Evolutionary conservation across 108 stramenopile genomes (phyloP).

Genomic region (Cafeteria roenbergensis): DNA sequence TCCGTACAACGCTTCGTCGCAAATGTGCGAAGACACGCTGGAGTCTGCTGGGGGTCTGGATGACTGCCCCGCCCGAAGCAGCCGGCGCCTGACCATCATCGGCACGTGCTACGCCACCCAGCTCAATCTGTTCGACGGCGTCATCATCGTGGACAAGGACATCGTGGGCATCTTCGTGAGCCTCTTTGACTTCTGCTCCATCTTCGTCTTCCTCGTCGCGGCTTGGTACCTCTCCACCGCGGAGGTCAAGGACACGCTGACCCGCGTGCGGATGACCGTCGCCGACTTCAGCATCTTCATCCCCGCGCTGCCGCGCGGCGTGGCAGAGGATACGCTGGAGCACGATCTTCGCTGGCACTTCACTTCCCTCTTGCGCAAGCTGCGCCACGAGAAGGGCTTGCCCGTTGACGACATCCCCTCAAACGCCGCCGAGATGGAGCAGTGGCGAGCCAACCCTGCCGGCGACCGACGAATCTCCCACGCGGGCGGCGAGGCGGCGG

Average conservation of each 20-base stretch:
- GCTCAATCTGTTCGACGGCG: not conserved
- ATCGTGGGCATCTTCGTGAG: not conserved
- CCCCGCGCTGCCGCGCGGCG: not conserved
- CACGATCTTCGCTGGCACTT: not conserved
- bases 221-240: not conserved
- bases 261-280: not conserved
- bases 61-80: not conserved
- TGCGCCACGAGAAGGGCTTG: not conserved
- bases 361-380: too few species aligned
- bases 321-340: not conserved
- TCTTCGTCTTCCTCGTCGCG: slow-evolving; percentile 4
- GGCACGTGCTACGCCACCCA: not conserved
- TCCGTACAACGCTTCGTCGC: too few species aligned
- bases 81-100: not conserved
- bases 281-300: slow-evolving; percentile 5
- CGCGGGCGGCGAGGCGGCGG: not conserved
- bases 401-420: not conserved
- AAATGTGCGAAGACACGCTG: too few species aligned
- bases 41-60: too few species aligned
- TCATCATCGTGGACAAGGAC: not conserved
- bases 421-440: not conserved
- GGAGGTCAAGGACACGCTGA: not conserved
- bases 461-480: not conserved
- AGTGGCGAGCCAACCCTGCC: too few species aligned
- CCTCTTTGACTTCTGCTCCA: not conserved